These are phyloP conservation scores for Hymenoscyphus scutula DNA, from an alignment of 2,329 filamentous ascomycete species.

Conservation along the genomic window DNA sequence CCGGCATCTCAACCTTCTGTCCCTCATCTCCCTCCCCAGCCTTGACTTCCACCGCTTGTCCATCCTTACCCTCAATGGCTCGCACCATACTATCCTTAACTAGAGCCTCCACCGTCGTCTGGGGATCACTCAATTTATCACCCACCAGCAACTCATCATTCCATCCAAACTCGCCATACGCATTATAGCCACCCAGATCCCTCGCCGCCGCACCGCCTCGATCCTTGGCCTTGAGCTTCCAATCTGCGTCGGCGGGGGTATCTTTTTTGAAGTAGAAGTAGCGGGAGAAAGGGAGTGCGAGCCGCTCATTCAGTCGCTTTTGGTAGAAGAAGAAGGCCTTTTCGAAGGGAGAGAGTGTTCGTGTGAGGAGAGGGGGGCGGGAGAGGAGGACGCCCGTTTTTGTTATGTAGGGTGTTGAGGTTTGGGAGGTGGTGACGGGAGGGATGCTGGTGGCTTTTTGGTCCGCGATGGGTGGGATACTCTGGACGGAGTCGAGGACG, in stretches of 20 bases:
- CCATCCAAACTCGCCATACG: conserved; percentile 71
- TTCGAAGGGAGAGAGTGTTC: conserved; percentile 82
- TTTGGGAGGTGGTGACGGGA: conserved; percentile 25
- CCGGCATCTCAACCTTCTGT: conserved; percentile 61
- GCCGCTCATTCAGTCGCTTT: conserved; percentile 90
- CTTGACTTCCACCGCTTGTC: conserved; percentile 67
- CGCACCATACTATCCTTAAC: conserved; percentile 28
- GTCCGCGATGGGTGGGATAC: conserved; percentile 32
- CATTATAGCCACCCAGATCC: conserved; percentile 83
- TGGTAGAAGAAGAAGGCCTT: conserved; percentile 96
- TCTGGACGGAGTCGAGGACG: conserved; percentile 13
- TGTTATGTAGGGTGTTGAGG: conserved; percentile 41
- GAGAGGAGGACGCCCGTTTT: conserved; percentile 77
- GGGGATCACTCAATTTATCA: conserved; percentile 56
- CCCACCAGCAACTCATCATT: conserved; percentile 86
- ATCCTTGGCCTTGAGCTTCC: conserved; percentile 80
- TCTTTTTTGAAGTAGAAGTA: conserved; percentile 95
- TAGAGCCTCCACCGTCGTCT: conserved; percentile 62
- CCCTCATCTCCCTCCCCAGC: conserved; percentile 48
- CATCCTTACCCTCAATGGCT: conserved; percentile 47
- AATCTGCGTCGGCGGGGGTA: conserved; percentile 81
- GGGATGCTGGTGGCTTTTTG: conserved; percentile 35
- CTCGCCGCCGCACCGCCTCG: conserved; percentile 71
- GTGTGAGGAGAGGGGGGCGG: conserved; percentile 82
- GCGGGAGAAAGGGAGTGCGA: conserved; percentile 80